These are phyloP conservation scores for Fusarium sp. DNA, from an alignment of 2,329 filamentous ascomycete genomes.

Conservation along the genomic window DNA sequence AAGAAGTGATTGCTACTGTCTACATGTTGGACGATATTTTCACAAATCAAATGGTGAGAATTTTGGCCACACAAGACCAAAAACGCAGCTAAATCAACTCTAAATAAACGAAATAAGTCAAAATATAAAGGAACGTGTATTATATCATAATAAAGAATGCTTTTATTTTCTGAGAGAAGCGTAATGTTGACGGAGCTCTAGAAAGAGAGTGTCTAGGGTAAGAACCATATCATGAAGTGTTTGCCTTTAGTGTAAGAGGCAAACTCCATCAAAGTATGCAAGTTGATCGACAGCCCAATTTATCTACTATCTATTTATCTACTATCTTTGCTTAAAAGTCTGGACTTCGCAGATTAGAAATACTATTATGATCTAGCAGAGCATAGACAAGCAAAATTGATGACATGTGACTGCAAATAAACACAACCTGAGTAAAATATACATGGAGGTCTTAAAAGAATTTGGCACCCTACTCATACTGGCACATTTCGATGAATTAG, in stretches of 20 bases:
- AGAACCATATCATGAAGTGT: too few relatives aligned
- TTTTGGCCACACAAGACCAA: too few relatives aligned
- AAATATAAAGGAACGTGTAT: fast-evolving
- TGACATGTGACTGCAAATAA: background rate
- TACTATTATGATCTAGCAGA: too few relatives aligned
- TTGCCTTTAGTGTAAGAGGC: background rate
- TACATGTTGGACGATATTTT: too few relatives aligned
- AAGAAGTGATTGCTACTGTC: fast-evolving
- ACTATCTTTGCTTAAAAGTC: fast-evolving
- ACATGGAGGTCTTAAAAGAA: fast-evolving
- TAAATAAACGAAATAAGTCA: fast-evolving
- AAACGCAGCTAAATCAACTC: background rate
- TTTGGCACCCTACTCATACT: fast-evolving
- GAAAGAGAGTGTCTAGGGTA: background rate
- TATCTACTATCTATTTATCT: too few relatives aligned
- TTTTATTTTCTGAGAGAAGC: background rate
- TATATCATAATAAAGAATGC: fast-evolving
- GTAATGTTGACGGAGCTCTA: too few relatives aligned
- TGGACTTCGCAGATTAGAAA: fast-evolving
- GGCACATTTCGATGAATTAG: fast-evolving
- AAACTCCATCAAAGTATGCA: too few relatives aligned
- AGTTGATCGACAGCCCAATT: too few relatives aligned
- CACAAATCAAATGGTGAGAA: too few relatives aligned
- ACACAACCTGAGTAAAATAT: background rate
- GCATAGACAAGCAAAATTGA: too few relatives aligned